phyloP scores from a whole-genome alignment of 2,329 filamentous ascomycete genomes.

The Tolypocladium pustulatum region DNA sequence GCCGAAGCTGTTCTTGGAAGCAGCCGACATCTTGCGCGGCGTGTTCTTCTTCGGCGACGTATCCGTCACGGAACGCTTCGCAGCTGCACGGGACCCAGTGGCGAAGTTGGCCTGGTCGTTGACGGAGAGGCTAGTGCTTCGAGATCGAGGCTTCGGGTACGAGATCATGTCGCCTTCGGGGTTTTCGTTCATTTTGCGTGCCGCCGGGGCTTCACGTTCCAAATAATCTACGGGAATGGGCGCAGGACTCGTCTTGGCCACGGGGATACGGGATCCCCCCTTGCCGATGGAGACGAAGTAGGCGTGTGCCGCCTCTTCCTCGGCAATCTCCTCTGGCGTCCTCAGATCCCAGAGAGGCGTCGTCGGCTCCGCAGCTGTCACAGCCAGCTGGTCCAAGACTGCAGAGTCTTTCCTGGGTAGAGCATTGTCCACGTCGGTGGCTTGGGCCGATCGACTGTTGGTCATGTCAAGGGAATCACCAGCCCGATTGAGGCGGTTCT shows the following conservation, averaged over 20 bases:
- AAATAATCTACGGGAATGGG: conserved; percentile 63
- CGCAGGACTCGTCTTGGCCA: conserved; percentile 68
- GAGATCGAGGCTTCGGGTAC: conserved; percentile 52
- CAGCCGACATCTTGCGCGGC: conserved; percentile 33
- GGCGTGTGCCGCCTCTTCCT: conserved; percentile 38
- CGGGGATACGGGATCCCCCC: conserved; percentile 72
- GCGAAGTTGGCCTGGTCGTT: conserved; percentile 11
- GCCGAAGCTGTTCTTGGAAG: conserved; percentile 28
- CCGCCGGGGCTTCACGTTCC: conserved; percentile 61
- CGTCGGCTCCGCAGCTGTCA: conserved; percentile 21
- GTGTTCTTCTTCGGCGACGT: conserved; percentile 42
- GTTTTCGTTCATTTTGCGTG: conserved; percentile 46
- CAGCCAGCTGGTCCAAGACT: conserved; percentile 23
- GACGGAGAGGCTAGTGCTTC: conserved; percentile 57
- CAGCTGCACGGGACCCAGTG: conserved; percentile 12
- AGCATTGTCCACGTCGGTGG: neutral
- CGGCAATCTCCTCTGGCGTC: conserved; percentile 66
- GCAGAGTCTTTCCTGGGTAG: conserved; percentile 36
- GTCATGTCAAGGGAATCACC: conserved; percentile 20
- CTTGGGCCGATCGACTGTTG: neutral
- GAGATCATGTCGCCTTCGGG: conserved; percentile 49
- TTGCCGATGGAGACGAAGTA: conserved; percentile 46
- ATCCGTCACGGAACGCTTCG: conserved; percentile 35
- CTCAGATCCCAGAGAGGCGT: conserved; percentile 59
- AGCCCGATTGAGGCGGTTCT: conserved; percentile 22